Percentiles rank a stretch among this genome's conserved stretches.
Conservation (phyloP, 352 stramenopile genomes). For the Globisporangium viniferum region DNA sequence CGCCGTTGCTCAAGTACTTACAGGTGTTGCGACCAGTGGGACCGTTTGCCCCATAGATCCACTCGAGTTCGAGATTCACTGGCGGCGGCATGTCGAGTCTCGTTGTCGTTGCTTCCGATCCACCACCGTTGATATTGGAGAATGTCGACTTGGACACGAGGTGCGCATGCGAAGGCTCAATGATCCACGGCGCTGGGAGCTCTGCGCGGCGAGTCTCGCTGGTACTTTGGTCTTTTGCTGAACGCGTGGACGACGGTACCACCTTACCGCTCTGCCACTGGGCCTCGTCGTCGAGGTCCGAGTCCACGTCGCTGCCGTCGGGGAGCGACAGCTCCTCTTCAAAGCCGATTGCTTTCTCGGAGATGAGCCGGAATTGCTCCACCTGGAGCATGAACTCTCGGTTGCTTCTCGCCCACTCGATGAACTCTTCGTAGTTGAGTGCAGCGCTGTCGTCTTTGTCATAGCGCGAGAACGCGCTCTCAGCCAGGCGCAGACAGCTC, state of each 20-base stretch:
- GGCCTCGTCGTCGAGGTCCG: conserved; percentile 60
- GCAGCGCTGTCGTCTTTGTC: conserved; percentile 40
- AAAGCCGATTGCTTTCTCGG: conserved; percentile 61
- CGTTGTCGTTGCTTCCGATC: neutral
- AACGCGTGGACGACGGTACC: neutral
- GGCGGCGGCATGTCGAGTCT: conserved; percentile 40
- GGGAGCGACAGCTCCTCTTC: conserved; percentile 62
- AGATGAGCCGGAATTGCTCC: conserved; percentile 71
- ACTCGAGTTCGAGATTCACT: conserved; percentile 67
- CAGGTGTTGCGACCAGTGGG: conserved; percentile 45
- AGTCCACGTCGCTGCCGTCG: conserved; percentile 71
- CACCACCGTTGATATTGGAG: neutral
- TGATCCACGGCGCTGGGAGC: conserved; percentile 40
- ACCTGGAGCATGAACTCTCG: conserved; percentile 85
- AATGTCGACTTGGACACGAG: conserved; percentile 4
- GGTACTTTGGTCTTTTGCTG: neutral
- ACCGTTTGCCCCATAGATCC: conserved; percentile 70
- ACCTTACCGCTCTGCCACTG: conserved; percentile 12
- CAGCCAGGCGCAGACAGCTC: conserved; percentile 45
- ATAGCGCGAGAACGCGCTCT: conserved; percentile 52
- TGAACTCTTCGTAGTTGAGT: conserved; percentile 77
- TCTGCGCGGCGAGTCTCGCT: conserved; percentile 14
- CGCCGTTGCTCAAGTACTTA: conserved; percentile 44
- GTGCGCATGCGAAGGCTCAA: conserved; percentile 30
- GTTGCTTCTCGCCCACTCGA: conserved; percentile 80